Conservation (phyloP, 192 early-diverging fungal species). For the Geosiphon pyriformis region DNA sequence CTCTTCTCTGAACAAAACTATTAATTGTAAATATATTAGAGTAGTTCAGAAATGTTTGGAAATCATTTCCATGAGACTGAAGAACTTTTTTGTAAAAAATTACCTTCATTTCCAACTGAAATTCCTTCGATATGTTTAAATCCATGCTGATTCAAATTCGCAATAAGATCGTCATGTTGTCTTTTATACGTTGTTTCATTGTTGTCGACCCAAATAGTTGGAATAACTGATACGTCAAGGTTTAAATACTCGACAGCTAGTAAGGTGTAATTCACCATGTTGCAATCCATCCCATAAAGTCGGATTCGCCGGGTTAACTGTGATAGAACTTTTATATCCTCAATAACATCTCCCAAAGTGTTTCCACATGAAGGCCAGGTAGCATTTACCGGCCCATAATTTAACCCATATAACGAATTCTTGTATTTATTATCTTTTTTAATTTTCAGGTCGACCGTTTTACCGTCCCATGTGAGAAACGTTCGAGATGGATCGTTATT, state of each 20-base stretch:
- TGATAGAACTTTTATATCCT: constrained; percentile 52
- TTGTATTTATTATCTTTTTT: constrained; percentile 14
- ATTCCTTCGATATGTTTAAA: constrained; percentile 36
- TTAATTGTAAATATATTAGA: background rate
- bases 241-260: constrained; percentile 51
- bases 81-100: too few species aligned
- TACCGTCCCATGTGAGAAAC: constrained; percentile 15
- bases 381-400: constrained; percentile 54
- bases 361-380: constrained; percentile 46
- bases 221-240: constrained; percentile 53
- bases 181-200: constrained; percentile 35
- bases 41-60: too few species aligned
- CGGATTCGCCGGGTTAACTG: constrained; percentile 52
- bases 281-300: constrained; percentile 64
- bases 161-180: constrained; percentile 34
- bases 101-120: constrained; percentile 43
- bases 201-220: constrained; percentile 62
- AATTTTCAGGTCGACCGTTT: constrained; percentile 37
- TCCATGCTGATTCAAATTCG: constrained; percentile 32
- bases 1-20: constrained; percentile 37
- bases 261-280: constrained; percentile 53
- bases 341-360: constrained; percentile 52
- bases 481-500: too few species aligned
- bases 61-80: too few species aligned
- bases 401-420: constrained; percentile 48